A percentile compares a stretch with the other conserved stretches of the same genome.
phyloP scores from a whole-genome alignment of 768 basidiomycete genomes.

The Leccinum obscurum region DNA sequence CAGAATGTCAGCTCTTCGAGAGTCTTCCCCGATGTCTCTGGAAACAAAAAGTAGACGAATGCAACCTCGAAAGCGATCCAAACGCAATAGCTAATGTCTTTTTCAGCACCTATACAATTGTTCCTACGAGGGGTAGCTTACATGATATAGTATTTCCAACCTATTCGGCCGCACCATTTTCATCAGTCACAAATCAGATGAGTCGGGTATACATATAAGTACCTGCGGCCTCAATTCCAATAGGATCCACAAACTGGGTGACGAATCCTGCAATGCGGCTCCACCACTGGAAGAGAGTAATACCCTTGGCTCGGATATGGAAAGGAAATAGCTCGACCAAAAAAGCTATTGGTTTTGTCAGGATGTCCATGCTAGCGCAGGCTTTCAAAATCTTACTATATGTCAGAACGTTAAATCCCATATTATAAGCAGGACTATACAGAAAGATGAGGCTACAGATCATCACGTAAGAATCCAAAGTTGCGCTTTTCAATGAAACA shows the following conservation, averaged over 20 bases:
- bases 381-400: constrained; percentile 9
- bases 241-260: constrained; percentile 15
- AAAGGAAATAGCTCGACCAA: constrained; percentile 70
- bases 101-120: not conserved
- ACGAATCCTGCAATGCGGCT: constrained; percentile 37
- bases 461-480: not conserved
- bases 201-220: not conserved
- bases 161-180: not conserved
- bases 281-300: constrained; percentile 61
- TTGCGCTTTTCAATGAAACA: not conserved
- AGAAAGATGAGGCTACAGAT: constrained; percentile 22
- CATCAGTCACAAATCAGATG: not conserved
- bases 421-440: constrained; percentile 15
- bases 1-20: constrained; percentile 23
- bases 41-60: constrained; percentile 21
- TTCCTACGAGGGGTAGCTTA: not conserved
- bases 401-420: constrained; percentile 9
- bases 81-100: constrained; percentile 12
- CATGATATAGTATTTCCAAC: constrained; percentile 19
- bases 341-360: constrained; percentile 42
- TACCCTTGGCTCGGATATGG: constrained; percentile 60
- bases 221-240: constrained; percentile 16
- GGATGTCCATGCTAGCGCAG: no score
- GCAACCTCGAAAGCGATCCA: constrained; percentile 16
- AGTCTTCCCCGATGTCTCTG: constrained; percentile 20